Conservation (phyloP, 2,329 filamentous ascomycete genomes). For the Xylaria sp. region DNA sequence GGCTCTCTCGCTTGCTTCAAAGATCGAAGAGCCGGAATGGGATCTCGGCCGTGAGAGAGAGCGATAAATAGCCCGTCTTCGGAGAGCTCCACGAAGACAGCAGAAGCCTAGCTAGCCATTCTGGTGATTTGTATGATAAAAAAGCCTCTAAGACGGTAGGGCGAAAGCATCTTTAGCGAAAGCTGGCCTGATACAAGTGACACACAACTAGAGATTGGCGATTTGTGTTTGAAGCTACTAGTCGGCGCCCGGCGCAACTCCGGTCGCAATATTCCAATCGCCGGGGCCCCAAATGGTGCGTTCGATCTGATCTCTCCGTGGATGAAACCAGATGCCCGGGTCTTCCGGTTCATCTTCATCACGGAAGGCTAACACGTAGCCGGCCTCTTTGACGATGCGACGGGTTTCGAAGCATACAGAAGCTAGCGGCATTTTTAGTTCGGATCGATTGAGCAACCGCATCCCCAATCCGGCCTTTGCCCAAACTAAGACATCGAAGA, state of each 20-base stretch:
- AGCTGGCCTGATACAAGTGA: background rate
- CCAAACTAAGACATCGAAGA: slow-evolving; percentile 45
- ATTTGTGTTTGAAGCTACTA: background rate
- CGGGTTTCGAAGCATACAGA: slow-evolving; percentile 47
- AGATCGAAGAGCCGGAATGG: no score
- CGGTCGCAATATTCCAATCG: slow-evolving; percentile 33
- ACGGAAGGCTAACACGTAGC: slow-evolving; percentile 45
- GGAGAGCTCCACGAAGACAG: no score
- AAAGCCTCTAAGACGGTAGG: background rate
- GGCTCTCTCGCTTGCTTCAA: no score
- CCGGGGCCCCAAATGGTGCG: slow-evolving; percentile 46
- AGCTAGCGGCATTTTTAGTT: slow-evolving; percentile 43
- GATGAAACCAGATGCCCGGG: slow-evolving; percentile 48
- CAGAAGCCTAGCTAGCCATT: background rate
- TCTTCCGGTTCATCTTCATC: slow-evolving; percentile 45
- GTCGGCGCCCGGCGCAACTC: background rate
- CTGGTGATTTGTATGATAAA: background rate
- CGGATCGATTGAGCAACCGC: slow-evolving; percentile 42
- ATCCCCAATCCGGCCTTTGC: slow-evolving; percentile 42
- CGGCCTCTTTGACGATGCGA: slow-evolving; percentile 42
- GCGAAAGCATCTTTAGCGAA: background rate
- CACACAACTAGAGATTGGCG: no score
- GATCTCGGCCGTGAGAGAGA: no score
- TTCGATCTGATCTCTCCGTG: slow-evolving; percentile 42
- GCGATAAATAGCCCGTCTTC: no score